Percentiles rank a stretch among this genome's conserved stretches.
Conservation (phyloP, 2,329 filamentous ascomycete genomes). For the Phoma sp. region DNA sequence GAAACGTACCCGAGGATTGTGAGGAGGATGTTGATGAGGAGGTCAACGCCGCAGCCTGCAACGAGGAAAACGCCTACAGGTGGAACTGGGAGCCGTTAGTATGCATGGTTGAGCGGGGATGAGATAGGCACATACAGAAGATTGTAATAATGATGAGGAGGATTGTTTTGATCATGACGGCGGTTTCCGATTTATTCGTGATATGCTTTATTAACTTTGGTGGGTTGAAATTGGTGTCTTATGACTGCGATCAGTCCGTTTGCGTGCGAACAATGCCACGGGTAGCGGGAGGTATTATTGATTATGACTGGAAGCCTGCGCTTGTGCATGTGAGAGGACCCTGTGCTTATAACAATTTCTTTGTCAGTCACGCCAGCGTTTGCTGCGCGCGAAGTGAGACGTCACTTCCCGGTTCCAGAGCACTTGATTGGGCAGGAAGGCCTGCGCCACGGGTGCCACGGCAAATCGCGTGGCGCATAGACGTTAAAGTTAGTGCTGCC, state of each 20-base stretch:
- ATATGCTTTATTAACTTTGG: not conserved
- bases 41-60: slow-evolving; percentile 58
- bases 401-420: slow-evolving; percentile 5
- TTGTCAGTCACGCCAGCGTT: slow-evolving; percentile 12
- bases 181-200: not conserved
- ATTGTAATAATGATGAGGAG: slow-evolving; percentile 56
- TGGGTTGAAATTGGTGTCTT: not conserved
- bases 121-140: slow-evolving; percentile 44
- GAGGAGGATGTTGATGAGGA: slow-evolving; percentile 58
- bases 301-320: not conserved
- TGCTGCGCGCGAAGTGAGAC: slow-evolving; percentile 13
- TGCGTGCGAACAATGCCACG: slow-evolving; percentile 6
- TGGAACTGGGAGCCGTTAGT: slow-evolving; percentile 47
- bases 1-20: slow-evolving; percentile 52
- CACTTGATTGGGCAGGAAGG: slow-evolving; percentile 3
- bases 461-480: slow-evolving; percentile 2
- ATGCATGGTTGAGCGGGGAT: not conserved
- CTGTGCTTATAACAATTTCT: slow-evolving; percentile 12
- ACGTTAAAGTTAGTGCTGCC: not conserved
- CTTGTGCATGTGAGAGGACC: not conserved
- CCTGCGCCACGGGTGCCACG: slow-evolving; percentile 10
- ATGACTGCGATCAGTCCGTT: not conserved
- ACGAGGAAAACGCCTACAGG: slow-evolving; percentile 58
- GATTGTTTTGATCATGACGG: slow-evolving; percentile 41
- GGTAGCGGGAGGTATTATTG: not conserved